Base-by-base conservation (phyloP, 2,329 filamentous ascomycete species). In the Drechslerella coelobrocha region DNA sequence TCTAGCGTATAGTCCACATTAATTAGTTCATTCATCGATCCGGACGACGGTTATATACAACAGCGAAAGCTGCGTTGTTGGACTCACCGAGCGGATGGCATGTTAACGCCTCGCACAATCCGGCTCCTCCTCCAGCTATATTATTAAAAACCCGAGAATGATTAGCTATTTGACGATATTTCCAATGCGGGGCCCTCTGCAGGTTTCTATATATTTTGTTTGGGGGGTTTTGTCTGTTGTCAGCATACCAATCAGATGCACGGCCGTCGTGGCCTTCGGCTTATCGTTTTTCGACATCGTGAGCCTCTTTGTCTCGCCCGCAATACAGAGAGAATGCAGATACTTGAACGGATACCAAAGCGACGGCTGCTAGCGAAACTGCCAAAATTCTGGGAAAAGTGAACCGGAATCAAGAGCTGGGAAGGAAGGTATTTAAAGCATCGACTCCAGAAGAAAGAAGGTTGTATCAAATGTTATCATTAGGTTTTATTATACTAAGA, bases 51-150 rank as follows among this genome's bases (percentile, higher is more conserved):
- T 45, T 41, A 21, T 37, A 24, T 54, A 26, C 48, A 37, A 52
- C 19, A 48, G 61, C 60, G 63, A 52, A 55, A 60, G 23, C 10
- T 59, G 57, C 52, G 66, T 59, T 62, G 65, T 41, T 56, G 66
- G 24, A 76, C 84, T 76, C 84, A 93, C 90, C 90, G 68, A 97
- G 85, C 73, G 94, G 94, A 83, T 99, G 94, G 80, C 94, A 99
- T 59, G 83, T 92, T 73, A 99, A 87, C 52, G 94, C 94, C 82
- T 99, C 94, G 92, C 97, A 97, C 93, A 97, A 97, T 78, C 94
- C 94, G 76, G 94, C 94, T 80, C 91, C 91, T 78, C 94, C 94
- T 78, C 94, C 94, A 79, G 94, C 94, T 96, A 76, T 61, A 66
- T 66, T 76, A 39, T 24, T 47, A 19, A 60, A 10, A 23, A 10